phyloP scores from a whole-genome alignment of 176 grass and related monocot species.

The Eragrostis nindensis region DNA sequence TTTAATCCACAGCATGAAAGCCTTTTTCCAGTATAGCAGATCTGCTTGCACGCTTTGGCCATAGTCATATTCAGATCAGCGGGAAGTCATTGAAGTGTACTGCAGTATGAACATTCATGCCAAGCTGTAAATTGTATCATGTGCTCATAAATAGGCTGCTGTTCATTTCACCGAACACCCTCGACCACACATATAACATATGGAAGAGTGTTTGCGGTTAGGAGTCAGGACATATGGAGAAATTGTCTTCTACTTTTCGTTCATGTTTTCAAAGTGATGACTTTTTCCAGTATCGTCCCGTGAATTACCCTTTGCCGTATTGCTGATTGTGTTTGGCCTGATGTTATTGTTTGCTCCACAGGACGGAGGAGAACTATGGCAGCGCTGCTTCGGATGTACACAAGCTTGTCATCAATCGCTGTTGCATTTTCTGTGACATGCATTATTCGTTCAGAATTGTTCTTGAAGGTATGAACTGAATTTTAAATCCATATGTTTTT shows the following conservation, averaged over 20 bases:
- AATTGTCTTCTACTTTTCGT: neutral
- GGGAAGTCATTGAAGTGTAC: neutral
- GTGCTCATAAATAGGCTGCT: neutral
- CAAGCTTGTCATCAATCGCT: slow-evolving; percentile 77
- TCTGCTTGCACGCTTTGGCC: neutral
- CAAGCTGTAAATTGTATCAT: slow-evolving; percentile 15
- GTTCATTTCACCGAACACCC: neutral
- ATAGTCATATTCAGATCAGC: neutral
- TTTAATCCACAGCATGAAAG: neutral
- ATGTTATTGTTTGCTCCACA: slow-evolving; percentile 49
- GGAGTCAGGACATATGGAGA: slow-evolving; percentile 6
- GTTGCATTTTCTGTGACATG: slow-evolving; percentile 60
- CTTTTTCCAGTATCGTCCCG: neutral
- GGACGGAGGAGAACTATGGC: slow-evolving; percentile 62
- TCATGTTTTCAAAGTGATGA: neutral
- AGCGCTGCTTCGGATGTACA: slow-evolving; percentile 65
- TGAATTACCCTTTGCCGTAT: neutral
- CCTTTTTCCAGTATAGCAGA: neutral
- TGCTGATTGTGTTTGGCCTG: slow-evolving; percentile 12
- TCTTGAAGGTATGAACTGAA: slow-evolving; percentile 62
- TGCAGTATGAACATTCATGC: slow-evolving; percentile 1
- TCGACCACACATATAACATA: slow-evolving; percentile 1
- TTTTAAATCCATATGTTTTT: slow-evolving; percentile 5
- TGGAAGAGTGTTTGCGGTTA: neutral
- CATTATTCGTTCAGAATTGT: slow-evolving; percentile 68